phyloP scores from a whole-genome alignment of 768 basidiomycete species.

The Trametes maxima region DNA sequence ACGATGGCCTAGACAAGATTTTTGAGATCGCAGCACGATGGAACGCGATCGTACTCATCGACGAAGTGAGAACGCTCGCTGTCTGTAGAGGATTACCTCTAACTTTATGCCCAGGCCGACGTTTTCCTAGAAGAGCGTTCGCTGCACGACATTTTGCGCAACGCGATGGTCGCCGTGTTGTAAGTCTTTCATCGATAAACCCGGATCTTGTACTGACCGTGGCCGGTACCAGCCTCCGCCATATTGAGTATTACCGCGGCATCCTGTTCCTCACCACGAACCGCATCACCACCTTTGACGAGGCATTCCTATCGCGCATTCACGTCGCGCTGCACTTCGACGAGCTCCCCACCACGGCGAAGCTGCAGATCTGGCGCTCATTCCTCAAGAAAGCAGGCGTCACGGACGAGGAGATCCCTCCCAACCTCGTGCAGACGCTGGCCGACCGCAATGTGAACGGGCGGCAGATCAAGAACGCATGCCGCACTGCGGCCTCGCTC shows the following conservation, averaged over 20 bases:
- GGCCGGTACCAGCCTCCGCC: conserved; percentile 22
- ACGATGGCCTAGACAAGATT: conserved; percentile 24
- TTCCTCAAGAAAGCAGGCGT: conserved; percentile 31
- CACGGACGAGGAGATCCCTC: conserved; percentile 32
- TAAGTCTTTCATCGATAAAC: background rate
- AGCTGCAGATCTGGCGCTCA: conserved; percentile 28
- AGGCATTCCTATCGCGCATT: conserved; percentile 68
- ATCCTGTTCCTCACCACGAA: conserved; percentile 40
- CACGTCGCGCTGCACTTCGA: conserved; percentile 48
- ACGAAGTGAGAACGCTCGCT: conserved; percentile 25
- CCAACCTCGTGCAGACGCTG: conserved; percentile 43
- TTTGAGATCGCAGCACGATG: conserved; percentile 31
- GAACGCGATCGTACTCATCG: conserved; percentile 38
- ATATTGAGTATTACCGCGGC: conserved; percentile 13
- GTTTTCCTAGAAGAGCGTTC: conserved; percentile 73
- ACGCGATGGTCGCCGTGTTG: conserved; percentile 70
- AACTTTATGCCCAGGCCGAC: conserved; percentile 43
- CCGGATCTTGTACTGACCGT: too few species aligned
- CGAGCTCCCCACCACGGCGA: conserved; percentile 28
- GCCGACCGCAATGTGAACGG: conserved; percentile 60
- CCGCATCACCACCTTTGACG: conserved; percentile 56
- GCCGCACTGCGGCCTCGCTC: conserved; percentile 60
- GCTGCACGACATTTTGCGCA: conserved; percentile 60
- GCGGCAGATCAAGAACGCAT: conserved; percentile 69
- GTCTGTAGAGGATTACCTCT: too few species aligned